phyloP scores from a whole-genome alignment of 495 filamentous ascomycete species.

The Lophiotrema nucula region DNA sequence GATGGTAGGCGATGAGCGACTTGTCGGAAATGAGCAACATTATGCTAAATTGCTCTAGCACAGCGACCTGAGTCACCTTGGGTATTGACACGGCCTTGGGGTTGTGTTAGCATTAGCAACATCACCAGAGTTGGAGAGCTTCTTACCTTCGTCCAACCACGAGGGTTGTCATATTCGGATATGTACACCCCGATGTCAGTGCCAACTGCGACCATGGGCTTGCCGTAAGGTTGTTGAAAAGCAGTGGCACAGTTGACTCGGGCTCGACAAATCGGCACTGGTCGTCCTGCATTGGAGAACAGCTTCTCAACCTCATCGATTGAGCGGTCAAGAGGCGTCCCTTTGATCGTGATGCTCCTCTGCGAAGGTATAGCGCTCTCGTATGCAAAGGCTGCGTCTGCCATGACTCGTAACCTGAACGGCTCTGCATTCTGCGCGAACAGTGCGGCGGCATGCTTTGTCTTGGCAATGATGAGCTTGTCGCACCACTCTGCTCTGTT shows the following conservation, averaged over 20 bases:
- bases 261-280: conserved; percentile 74
- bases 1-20: conserved; percentile 87
- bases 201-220: conserved; percentile 88
- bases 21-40: conserved; percentile 89
- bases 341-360: conserved; percentile 68
- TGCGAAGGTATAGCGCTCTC: conserved; percentile 58
- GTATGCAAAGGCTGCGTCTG: conserved; percentile 85
- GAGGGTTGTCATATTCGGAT: conserved; percentile 77
- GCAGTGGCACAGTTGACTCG: conserved; percentile 89
- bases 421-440: conserved; percentile 94
- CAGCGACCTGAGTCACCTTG: conserved; percentile 87
- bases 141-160: conserved; percentile 84
- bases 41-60: conserved; percentile 91
- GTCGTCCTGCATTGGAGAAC: conserved; percentile 64
- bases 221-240: conserved; percentile 75
- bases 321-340: conserved; percentile 87
- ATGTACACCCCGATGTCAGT: conserved; percentile 93
- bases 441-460: conserved; percentile 80
- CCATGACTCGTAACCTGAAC: conserved; percentile 87
- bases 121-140: too few relatives aligned
- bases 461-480: conserved; percentile 92
- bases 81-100: conserved; percentile 65
- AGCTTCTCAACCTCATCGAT: conserved; percentile 81
- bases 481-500: conserved; percentile 86
- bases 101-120: too few relatives aligned